These are phyloP conservation scores for Beta lomatogona DNA, from an alignment of 179 eudicot genomes.

Conservation along the genomic window DNA sequence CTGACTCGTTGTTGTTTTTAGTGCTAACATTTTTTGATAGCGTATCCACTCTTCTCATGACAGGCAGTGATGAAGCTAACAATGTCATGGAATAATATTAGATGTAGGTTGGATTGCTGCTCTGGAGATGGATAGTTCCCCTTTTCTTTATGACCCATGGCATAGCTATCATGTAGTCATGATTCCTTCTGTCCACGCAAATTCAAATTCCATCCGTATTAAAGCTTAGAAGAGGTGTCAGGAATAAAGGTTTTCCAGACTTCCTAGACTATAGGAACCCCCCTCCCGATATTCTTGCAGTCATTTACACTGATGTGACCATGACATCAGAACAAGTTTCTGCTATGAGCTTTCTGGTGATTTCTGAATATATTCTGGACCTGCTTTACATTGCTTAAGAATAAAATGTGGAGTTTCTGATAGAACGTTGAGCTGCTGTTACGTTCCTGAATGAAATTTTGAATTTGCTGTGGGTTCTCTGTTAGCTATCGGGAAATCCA, in stretches of 20 bases:
- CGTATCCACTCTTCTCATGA: conserved; percentile 47
- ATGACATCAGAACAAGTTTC: not conserved
- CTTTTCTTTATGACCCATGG: conserved; percentile 19
- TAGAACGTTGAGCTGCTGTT: conserved; percentile 14
- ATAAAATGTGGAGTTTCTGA: conserved; percentile 13
- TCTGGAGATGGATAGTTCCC: conserved; percentile 20
- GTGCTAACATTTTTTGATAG: conserved; percentile 55
- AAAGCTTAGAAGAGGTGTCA: not conserved
- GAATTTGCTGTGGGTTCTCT: not conserved
- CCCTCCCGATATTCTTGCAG: not conserved
- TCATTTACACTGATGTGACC: not conserved
- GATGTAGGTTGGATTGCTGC: conserved; percentile 36
- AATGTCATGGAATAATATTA: conserved; percentile 39
- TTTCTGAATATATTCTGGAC: not conserved
- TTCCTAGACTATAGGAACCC: conserved; percentile 4
- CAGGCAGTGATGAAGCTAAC: conserved; percentile 72
- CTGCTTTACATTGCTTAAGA: conserved; percentile 3
- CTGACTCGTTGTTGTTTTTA: conserved; percentile 49
- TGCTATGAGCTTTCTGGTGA: conserved; percentile 7
- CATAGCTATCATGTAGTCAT: not conserved
- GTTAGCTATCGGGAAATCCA: not conserved
- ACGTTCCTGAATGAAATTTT: not conserved
- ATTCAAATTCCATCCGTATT: not conserved
- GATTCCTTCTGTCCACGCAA: not conserved
- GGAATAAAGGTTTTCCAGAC: not conserved